A percentile compares a stretch with the other conserved stretches of the same genome.
These are phyloP conservation scores for Scheffersomyces quercinus DNA, from an alignment of 1,139 yeast genomes.

Conservation along the genomic window DNA sequence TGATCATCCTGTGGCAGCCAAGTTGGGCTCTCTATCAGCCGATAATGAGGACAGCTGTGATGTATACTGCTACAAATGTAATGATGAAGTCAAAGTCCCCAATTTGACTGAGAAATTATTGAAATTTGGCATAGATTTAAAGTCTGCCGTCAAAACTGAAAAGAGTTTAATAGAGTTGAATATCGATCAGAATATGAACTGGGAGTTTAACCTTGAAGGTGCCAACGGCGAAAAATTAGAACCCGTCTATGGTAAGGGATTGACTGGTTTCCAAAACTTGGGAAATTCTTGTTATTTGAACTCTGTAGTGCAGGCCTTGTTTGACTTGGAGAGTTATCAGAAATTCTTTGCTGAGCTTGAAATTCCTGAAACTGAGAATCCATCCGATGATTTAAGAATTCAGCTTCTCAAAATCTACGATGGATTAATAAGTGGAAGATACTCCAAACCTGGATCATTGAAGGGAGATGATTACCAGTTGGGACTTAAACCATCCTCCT, in stretches of 20 bases:
- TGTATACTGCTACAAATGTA: conserved; percentile 83
- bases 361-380: conserved; percentile 44
- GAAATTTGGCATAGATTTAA: conserved; percentile 70
- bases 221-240: conserved; percentile 64
- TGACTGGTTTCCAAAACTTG: conserved; percentile 81
- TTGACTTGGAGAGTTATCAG: conserved; percentile 38
- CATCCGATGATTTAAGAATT: conserved; percentile 62
- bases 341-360: conserved; percentile 29
- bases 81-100: conserved; percentile 85
- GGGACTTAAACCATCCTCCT: conserved; percentile 76
- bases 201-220: conserved; percentile 86
- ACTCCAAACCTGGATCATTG: conserved; percentile 53
- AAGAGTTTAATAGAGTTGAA: conserved; percentile 86
- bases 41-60: conserved; percentile 59
- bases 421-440: conserved; percentile 76
- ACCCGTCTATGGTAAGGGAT: conserved; percentile 67
- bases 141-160: conserved; percentile 64
- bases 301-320: conserved; percentile 73
- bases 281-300: conserved; percentile 94
- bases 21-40: conserved; percentile 82
- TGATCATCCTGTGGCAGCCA: conserved; percentile 80
- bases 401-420: conserved; percentile 80
- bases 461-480: conserved; percentile 59
- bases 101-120: conserved; percentile 49
- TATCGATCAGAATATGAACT: conserved; percentile 86